These are phyloP conservation scores for Yamadazyma aaseri DNA, from an alignment of 1,139 yeast species.

Conservation along the genomic window DNA sequence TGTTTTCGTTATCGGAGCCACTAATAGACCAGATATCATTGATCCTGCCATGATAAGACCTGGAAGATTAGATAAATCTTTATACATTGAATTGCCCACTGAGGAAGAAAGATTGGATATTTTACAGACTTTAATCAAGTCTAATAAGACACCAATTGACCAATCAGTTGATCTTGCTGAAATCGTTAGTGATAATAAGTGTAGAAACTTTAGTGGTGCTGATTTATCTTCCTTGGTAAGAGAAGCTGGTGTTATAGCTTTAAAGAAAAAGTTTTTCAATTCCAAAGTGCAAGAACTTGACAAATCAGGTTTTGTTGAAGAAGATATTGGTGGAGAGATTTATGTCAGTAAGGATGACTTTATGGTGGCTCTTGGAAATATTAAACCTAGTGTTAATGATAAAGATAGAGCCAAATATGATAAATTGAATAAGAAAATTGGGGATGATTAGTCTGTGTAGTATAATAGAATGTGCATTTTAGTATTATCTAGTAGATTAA, in stretches of 20 bases:
- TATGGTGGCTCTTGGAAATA: constrained; percentile 63
- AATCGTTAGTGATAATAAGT: constrained; percentile 73
- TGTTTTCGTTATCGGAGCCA: constrained; percentile 93
- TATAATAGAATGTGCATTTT: too few species aligned
- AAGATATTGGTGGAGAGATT: constrained; percentile 31
- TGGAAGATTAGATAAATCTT: constrained; percentile 90
- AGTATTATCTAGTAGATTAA: too few species aligned
- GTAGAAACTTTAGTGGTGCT: constrained; percentile 93
- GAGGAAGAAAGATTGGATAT: constrained; percentile 78
- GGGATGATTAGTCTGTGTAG: constrained; percentile 2
- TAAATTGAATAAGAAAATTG: constrained; percentile 55
- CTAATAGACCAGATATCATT: constrained; percentile 96
- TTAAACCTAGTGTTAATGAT: constrained; percentile 91
- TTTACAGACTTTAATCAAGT: constrained; percentile 67
- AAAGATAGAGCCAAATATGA: constrained; percentile 79
- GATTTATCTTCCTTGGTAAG: constrained; percentile 88
- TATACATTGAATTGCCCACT: constrained; percentile 86
- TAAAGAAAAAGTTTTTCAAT: constrained; percentile 66
- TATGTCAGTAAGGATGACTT: constrained; percentile 68
- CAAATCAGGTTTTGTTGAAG: constrained; percentile 39
- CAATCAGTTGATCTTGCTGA: constrained; percentile 55
- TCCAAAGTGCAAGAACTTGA: constrained; percentile 51
- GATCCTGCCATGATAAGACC: constrained; percentile 98
- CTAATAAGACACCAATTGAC: constrained; percentile 77
- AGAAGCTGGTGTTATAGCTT: constrained; percentile 89